A percentile compares a stretch with the other conserved stretches of the same genome.
phyloP scores from a whole-genome alignment of 805 yeast species.

The Kodamaea nitidulidarum region DNA sequence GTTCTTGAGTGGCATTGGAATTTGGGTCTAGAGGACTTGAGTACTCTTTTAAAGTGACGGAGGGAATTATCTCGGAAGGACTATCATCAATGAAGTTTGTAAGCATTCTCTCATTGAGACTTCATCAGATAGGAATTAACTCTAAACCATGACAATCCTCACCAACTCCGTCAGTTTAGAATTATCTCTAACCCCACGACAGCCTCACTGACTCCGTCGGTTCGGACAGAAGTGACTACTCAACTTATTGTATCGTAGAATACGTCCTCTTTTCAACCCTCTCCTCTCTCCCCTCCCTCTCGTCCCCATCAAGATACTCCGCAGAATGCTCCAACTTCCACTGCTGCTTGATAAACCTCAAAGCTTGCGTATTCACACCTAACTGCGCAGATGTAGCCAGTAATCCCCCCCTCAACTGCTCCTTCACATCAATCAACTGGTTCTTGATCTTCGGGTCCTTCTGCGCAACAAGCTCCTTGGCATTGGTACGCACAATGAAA shows the following conservation, averaged over 20 bases:
- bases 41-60: no score
- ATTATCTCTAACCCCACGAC: no score
- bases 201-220: not conserved
- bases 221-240: no score
- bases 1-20: no score
- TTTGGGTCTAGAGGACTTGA: no score
- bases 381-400: slow-evolving; percentile 51
- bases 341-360: slow-evolving; percentile 66
- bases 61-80: no score
- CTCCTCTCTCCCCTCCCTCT: slow-evolving; percentile 31
- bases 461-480: slow-evolving; percentile 72
- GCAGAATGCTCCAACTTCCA: slow-evolving; percentile 75
- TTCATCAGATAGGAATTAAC: no score
- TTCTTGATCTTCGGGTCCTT: slow-evolving; percentile 59
- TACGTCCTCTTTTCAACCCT: not conserved
- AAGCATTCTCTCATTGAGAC: no score
- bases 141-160: no score
- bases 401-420: slow-evolving; percentile 56
- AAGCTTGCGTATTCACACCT: slow-evolving; percentile 83
- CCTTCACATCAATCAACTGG: slow-evolving; percentile 61
- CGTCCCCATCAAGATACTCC: slow-evolving; percentile 68
- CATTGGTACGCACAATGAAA: slow-evolving; percentile 68
- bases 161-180: no score
- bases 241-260: not conserved
- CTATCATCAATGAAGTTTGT: no score